Evolutionary conservation across 345 rosid genomes (phyloP), one percentile per base, ranked within the genome.

Genomic region (Erodium maritimum): DNA sequence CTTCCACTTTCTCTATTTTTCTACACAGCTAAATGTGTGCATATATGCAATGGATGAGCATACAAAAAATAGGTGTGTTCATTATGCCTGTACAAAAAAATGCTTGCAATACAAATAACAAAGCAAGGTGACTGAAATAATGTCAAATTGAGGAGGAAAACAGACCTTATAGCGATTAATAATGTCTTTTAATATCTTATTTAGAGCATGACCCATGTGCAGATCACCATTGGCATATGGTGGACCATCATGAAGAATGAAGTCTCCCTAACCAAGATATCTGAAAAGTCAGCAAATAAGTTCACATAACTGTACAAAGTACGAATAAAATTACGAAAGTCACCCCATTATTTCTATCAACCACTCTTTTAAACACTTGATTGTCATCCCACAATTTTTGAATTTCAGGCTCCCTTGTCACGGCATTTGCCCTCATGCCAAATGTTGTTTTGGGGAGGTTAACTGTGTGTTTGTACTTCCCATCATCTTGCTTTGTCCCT

Each of bases 241-340:
- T 62, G 98, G 98, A 53, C 96, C 96, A 76, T 91, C 95, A 69
- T 91, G 98, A 69, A 91, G 90, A 66, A 88, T 81, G 73, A 91
- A 91, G 74, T 61, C 80, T 62, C 77, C 95, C 95, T 91, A 77
- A 46, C 58, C 61, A 68, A 69, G 60, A n/a, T 19, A 70, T 42
- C 62, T 51, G 21, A 52, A 61, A 64, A 6, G 63, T 82, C 63
- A 79, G 78, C 67, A 46, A 57, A 73, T 63, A 63, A 60, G 29
- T 62, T 62, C 58, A 55, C 50, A 22, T 5, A 57, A 25, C 25
- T 62, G 64, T 65, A 59, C 68, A 76, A 3, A 51, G 17, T 19
- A 42, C 56, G 13, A 17, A 63, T 25, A 19, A 56, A 56, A 37
- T 59, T 17, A 64, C 14, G 66, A 61, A 75, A 73, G 88, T 65